Evolutionary conservation across 208 protist genomes (phyloP).

Genomic region (Leishmania gerbilli): DNA sequence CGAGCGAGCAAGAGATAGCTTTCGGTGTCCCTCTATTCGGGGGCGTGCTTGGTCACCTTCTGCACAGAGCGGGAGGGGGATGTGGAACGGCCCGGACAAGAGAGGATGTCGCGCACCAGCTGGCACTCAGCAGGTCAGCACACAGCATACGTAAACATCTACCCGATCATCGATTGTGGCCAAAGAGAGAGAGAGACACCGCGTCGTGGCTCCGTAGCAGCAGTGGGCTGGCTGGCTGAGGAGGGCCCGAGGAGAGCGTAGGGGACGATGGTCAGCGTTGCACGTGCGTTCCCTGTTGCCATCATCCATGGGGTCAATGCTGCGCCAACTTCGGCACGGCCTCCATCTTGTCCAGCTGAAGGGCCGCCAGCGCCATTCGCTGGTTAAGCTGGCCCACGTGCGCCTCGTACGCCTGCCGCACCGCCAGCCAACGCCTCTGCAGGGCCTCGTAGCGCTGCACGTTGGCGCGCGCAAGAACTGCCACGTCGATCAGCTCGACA

Average conservation of each 20-base stretch:
- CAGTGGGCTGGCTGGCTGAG: background rate
- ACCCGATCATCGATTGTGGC: background rate
- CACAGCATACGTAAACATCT: background rate
- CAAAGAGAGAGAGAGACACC: conserved; percentile 8
- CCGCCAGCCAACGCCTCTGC: conserved; percentile 13
- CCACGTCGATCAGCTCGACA: conserved; percentile 18
- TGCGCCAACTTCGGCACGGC: background rate
- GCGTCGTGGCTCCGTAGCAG: background rate
- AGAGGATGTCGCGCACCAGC: background rate
- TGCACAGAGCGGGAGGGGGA: background rate
- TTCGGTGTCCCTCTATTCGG: background rate
- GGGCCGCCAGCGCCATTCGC: conserved; percentile 19
- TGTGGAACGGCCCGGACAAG: background rate
- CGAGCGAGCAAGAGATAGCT: background rate
- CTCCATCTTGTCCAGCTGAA: conserved; percentile 32
- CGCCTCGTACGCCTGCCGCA: conserved; percentile 15
- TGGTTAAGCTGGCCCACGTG: conserved; percentile 21
- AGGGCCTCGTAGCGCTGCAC: conserved; percentile 21
- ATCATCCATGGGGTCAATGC: background rate
- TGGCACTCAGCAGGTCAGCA: background rate
- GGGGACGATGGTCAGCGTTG: background rate
- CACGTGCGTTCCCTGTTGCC: background rate
- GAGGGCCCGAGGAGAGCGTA: background rate
- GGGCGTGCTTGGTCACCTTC: background rate
- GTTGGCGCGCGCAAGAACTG: conserved; percentile 26